A percentile compares a stretch with the other conserved stretches of the same genome.
Conservation (phyloP, 1,284 basidiomycete species). For the Rhodotorula sp. region DNA sequence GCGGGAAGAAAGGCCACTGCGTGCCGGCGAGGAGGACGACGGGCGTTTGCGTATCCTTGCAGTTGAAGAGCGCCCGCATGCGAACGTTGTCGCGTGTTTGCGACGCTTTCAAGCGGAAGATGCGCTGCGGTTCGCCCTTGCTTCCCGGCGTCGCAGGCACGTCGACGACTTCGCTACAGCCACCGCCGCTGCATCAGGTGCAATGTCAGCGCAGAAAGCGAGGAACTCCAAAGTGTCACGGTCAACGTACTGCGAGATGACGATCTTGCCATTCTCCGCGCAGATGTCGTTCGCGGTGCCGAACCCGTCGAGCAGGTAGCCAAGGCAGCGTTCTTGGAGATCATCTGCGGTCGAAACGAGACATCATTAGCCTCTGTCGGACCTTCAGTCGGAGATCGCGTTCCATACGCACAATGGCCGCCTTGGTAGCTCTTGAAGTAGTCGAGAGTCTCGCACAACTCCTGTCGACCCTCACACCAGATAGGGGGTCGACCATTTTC, state of each 20-base stretch:
- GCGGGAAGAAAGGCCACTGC: slow-evolving; percentile 24
- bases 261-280: slow-evolving; percentile 17
- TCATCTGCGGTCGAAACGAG: slow-evolving; percentile 8
- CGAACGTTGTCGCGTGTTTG: slow-evolving; percentile 24
- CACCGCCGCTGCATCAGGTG: slow-evolving; percentile 26
- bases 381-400: no score
- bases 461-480: slow-evolving; percentile 38
- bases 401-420: slow-evolving; percentile 28
- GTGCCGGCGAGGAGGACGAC: slow-evolving; percentile 35
- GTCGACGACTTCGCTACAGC: slow-evolving; percentile 15
- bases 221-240: no score
- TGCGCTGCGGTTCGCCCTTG: background rate
- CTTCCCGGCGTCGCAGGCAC: background rate
- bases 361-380: background rate
- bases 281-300: slow-evolving; percentile 22
- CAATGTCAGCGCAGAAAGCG: no score
- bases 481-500: slow-evolving; percentile 23
- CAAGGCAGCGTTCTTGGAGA: slow-evolving; percentile 25
- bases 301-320: slow-evolving; percentile 39
- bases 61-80: slow-evolving; percentile 35
- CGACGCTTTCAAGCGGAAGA: slow-evolving; percentile 12
- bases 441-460: slow-evolving; percentile 34
- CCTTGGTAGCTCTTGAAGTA: slow-evolving; percentile 39
- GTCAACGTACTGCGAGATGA: slow-evolving; percentile 32
- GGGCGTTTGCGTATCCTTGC: slow-evolving; percentile 17